These are phyloP conservation scores for Populus nigra DNA, from an alignment of 345 rosid genomes.

Conservation along the genomic window DNA sequence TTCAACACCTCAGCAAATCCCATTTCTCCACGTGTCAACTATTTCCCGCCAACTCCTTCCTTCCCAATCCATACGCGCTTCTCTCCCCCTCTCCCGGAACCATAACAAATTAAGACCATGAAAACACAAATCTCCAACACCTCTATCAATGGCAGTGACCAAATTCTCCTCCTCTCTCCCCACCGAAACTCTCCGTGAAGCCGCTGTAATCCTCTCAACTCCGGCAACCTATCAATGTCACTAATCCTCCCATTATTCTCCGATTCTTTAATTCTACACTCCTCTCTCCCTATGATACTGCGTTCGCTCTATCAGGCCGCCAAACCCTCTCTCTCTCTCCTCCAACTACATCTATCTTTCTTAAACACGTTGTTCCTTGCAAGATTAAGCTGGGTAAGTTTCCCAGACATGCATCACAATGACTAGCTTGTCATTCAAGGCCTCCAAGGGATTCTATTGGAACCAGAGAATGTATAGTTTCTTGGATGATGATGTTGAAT, in stretches of 20 bases:
- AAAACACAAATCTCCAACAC: neutral
- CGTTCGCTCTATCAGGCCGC: slow-evolving; percentile 40
- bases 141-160: slow-evolving; percentile 28
- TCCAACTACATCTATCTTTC: slow-evolving; percentile 26
- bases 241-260: slow-evolving; percentile 36
- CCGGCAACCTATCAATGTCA: slow-evolving; percentile 41
- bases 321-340: slow-evolving; percentile 41
- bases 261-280: neutral
- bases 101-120: neutral
- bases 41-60: slow-evolving; percentile 22
- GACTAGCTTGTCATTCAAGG: slow-evolving; percentile 47
- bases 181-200: slow-evolving; percentile 19
- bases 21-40: slow-evolving; percentile 6
- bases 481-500: slow-evolving; percentile 12
- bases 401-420: slow-evolving; percentile 32
- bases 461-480: neutral
- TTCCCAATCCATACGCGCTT: neutral
- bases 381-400: slow-evolving; percentile 28
- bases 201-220: slow-evolving; percentile 31
- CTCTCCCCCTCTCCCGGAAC: neutral
- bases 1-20: neutral
- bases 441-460: slow-evolving; percentile 14
- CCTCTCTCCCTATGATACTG: slow-evolving; percentile 50
- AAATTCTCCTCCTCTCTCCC: slow-evolving; percentile 7
- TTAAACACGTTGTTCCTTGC: slow-evolving; percentile 38